Conservation (phyloP, 306 rosid genomes). For the Cotoneaster glaucophyllus region DNA sequence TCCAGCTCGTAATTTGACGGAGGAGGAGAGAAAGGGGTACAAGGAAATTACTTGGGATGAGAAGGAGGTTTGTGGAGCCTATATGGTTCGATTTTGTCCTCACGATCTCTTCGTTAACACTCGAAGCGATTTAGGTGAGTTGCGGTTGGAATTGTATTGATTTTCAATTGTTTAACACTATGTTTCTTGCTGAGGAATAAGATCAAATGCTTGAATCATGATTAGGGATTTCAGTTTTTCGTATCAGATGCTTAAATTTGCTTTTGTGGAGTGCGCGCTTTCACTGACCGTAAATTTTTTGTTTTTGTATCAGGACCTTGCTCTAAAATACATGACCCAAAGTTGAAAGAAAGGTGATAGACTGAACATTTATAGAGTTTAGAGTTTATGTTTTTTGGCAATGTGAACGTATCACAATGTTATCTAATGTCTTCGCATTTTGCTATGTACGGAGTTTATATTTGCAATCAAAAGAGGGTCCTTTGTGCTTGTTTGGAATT, state of each 20-base stretch:
- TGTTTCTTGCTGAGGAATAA: not conserved
- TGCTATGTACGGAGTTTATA: not conserved
- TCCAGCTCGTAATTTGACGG: conserved; percentile 89
- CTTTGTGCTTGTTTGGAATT: not conserved
- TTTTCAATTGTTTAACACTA: not conserved
- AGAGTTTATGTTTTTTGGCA: not conserved
- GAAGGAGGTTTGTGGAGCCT: conserved; percentile 86
- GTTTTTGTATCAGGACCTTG: conserved; percentile 62
- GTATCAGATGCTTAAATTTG: not conserved
- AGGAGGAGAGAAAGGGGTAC: conserved; percentile 78
- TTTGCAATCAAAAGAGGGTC: not conserved
- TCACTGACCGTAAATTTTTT: not conserved
- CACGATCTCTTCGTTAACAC: conserved; percentile 97
- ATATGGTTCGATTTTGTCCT: conserved; percentile 98
- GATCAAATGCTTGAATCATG: not conserved
- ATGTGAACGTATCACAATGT: not conserved
- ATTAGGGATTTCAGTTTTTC: not conserved
- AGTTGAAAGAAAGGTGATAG: conserved; percentile 89
- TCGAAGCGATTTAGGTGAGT: conserved; percentile 91
- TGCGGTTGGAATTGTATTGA: not conserved
- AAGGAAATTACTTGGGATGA: conserved; percentile 89
- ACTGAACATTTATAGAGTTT: not conserved
- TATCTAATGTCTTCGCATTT: not conserved
- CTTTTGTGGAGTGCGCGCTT: conserved; percentile 6
- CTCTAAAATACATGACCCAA: conserved; percentile 80